A percentile compares a stretch with the other conserved stretches of the same genome.
Conservation (phyloP, 331 rosid species). For the Erythrophleum ivorense region DNA sequence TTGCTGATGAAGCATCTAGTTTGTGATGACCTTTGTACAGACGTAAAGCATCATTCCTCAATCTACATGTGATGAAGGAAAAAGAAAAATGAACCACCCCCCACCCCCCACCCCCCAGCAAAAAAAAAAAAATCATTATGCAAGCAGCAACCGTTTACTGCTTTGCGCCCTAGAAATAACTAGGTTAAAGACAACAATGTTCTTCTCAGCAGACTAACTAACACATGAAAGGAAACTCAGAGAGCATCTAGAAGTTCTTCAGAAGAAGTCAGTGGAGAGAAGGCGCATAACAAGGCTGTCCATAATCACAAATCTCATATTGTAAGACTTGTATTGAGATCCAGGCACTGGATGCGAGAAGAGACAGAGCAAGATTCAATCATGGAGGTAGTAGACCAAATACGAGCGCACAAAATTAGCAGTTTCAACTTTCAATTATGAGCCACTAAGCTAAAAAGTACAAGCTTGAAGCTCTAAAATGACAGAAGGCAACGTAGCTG, state of each 20-base stretch:
- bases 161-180: no score
- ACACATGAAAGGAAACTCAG: not conserved
- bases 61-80: not conserved
- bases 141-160: slow-evolving; percentile 9
- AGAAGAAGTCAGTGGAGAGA: not conserved
- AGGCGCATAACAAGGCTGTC: not conserved
- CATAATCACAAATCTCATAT: slow-evolving; percentile 16
- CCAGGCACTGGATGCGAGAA: slow-evolving; percentile 28
- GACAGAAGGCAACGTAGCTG: not conserved
- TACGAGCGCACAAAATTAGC: not conserved
- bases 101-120: no score
- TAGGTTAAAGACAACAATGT: not conserved
- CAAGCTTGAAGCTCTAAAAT: not conserved
- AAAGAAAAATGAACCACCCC: not conserved
- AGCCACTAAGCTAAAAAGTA: not conserved
- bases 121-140: not conserved
- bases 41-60: not conserved
- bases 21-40: not conserved
- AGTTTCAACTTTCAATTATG: not conserved
- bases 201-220: not conserved
- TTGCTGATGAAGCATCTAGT: not conserved
- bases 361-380: not conserved
- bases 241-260: slow-evolving; percentile 5
- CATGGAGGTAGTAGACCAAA: not conserved
- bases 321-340: slow-evolving; percentile 10